Conservation (phyloP, 371 early-diverging fungal species). For the Conidiobolus incongruus region DNA sequence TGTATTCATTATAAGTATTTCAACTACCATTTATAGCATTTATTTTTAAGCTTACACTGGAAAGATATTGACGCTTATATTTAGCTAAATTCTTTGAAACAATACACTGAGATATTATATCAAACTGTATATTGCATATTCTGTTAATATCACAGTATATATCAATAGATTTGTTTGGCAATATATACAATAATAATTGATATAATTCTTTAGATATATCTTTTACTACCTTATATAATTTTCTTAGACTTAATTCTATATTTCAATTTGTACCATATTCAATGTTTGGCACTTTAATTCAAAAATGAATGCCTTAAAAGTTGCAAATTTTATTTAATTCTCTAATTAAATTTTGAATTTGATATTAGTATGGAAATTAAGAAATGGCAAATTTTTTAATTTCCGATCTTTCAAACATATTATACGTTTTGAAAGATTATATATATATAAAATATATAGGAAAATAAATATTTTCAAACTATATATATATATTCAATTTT, state of each 20-base stretch:
- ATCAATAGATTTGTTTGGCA: constrained; percentile 64
- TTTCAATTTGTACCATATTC: constrained; percentile 34
- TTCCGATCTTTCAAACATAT: too few species aligned
- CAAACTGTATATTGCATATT: constrained; percentile 72
- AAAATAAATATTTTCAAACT: too few species aligned
- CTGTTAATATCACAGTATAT: constrained; percentile 91
- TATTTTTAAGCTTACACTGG: constrained; percentile 66
- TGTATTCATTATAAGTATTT: constrained; percentile 25
- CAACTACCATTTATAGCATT: constrained; percentile 73
- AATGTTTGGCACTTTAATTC: constrained; percentile 42
- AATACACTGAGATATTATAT: constrained; percentile 83
- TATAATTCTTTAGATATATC: constrained; percentile 46
- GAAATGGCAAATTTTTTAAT: too few species aligned
- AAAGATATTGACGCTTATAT: constrained; percentile 39
- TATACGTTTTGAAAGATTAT: too few species aligned
- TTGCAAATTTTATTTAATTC: constrained; percentile 20
- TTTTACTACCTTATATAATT: constrained; percentile 42
- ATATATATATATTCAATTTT: too few species aligned
- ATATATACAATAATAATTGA: constrained; percentile 56
- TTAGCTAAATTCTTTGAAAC: constrained; percentile 41
- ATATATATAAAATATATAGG: too few species aligned
- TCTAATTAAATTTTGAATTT: constrained; percentile 24
- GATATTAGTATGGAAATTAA: too few species aligned
- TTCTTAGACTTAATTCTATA: constrained; percentile 37
- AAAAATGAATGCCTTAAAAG: constrained; percentile 32